Base-by-base conservation (phyloP, 805 yeast species). In the Diddensiella santjacobensis region DNA sequence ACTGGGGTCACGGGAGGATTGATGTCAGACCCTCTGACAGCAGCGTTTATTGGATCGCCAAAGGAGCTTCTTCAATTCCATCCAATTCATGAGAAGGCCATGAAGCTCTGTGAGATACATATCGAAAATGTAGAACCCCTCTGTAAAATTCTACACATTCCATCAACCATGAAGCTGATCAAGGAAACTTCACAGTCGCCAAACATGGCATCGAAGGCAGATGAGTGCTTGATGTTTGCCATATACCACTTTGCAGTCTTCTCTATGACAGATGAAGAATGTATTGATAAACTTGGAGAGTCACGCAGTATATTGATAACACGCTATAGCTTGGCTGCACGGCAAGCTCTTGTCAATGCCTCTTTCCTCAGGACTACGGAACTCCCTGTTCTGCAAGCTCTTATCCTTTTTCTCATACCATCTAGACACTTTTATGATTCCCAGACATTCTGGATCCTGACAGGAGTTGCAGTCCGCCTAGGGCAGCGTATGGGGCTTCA, bases 401-500 rank as follows among this genome's bases (percentile, higher is more conserved):
- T 26, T 26, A 13, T 26, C 13, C 31, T 26, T 13, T 26, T 8
- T 26, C 31, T 26, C 13, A 26, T 26, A 26, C 31, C 31, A 8
- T 26, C 31, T 13, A 26, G 13, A 13, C 13, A 26, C 13, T 26
- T 26, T 13, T 26, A 26, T 26, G 22, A 11, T 3, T 3, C 22
- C 18, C 20, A 20, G 18, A 38, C 41, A 4, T 38, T 15, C 22
- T 38, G 41, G 41, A 38, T 38, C 6, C 19, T 38, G 41, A 17
- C 41, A 38, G 41, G 41, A 5, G 23, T 19, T 18, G 41, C 41
- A 15, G 41, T 38, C 10, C 19, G 41, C 10, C n/a, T 38, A 38
- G 41, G 22, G 19, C 41, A 17, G n/a, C 41, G 41, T 6, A 38
- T 38, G 41, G 41, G 41, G 23, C 22, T 38, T 18, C 41, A 38